Conservation (phyloP, 2,329 filamentous ascomycete species). For the Malbranchea zuffiana region DNA sequence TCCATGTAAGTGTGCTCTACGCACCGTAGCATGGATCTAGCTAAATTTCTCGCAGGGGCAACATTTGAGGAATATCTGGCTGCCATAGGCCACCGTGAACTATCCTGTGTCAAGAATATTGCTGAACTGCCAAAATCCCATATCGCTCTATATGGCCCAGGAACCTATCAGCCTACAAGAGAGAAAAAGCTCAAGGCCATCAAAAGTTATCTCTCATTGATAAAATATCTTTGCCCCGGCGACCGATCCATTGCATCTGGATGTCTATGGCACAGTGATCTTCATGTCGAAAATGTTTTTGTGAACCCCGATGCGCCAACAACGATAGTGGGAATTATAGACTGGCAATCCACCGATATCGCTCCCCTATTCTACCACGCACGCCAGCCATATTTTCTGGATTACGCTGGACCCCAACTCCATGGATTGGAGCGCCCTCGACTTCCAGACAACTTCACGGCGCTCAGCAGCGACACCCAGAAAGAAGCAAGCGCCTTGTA, state of each 20-base stretch:
- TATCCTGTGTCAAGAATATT: slow-evolving; percentile 20
- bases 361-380: slow-evolving; percentile 23
- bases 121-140: slow-evolving; percentile 22
- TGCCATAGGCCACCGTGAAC: slow-evolving; percentile 27
- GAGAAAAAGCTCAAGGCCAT: slow-evolving; percentile 16
- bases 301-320: slow-evolving; percentile 21
- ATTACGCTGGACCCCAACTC: slow-evolving; percentile 21
- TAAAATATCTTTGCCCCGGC: slow-evolving; percentile 5
- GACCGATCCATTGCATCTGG: slow-evolving; percentile 10
- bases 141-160: slow-evolving; percentile 27
- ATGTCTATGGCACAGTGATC: slow-evolving; percentile 26
- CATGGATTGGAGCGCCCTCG: slow-evolving; percentile 17
- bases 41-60: slow-evolving; percentile 18
- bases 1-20: slow-evolving; percentile 25
- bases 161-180: slow-evolving; percentile 26
- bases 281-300: slow-evolving; percentile 25
- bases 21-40: slow-evolving; percentile 2
- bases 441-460: slow-evolving; percentile 7
- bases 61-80: slow-evolving; percentile 23
- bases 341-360: slow-evolving; percentile 24
- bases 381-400: slow-evolving; percentile 21
- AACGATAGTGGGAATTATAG: slow-evolving; percentile 23
- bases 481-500: slow-evolving; percentile 2
- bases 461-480: slow-evolving; percentile 2
- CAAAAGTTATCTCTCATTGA: slow-evolving; percentile 8